Base-by-base conservation (phyloP, 225 moss, liverwort and hornwort genomes). In the Rhytidiadelphus loreus region DNA sequence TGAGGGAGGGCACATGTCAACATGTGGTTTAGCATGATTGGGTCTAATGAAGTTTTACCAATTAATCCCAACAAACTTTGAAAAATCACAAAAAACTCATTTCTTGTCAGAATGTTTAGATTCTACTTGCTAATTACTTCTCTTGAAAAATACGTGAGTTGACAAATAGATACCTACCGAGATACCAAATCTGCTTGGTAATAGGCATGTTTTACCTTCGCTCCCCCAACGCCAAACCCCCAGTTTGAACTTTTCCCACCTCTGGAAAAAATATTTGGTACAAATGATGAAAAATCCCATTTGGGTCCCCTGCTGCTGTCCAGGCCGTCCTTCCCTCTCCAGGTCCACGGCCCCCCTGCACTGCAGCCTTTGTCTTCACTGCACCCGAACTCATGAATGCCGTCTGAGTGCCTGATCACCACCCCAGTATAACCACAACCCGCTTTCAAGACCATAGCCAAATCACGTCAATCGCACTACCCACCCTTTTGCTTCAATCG, bases 1-100 rank as follows among this genome's bases (percentile, higher is more conserved):
- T 48, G 74, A 4, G 0, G 0, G 17, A 48, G 11, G 29, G 48
- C 6, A 74, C 30, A 74, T 1, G 0, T 28, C 12, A 48, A 11
- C 3, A 7, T 19, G 17, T 46, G 30, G 3, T 73, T 46, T 11
- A 30, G 11, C 11, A 46, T 16, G 6, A 37, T 35, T 66, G 7
- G 11, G 1, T 3, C 4, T 48, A 48, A 2, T 0, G 0, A 30
- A 0, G 2, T 18, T 46, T 74, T 7, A 28, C 8, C 8, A 75
- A 32, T 50, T 12, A 7, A 3, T 50, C 50, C 21, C 35, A 15
- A 35, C 13, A 35, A 76, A 53, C 1, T 35, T 35, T 15, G 14
- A 35, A 35, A 76, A 46, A 30, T 11, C 30, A 74, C 2, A 48
- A 0, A 30, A 46, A 76, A 53, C 35, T 76, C 21, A 75, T 33